A percentile compares a stretch with the other conserved stretches of the same genome.
Conservation (phyloP, 176 grass and related monocot genomes). For the Carex littledalei region DNA sequence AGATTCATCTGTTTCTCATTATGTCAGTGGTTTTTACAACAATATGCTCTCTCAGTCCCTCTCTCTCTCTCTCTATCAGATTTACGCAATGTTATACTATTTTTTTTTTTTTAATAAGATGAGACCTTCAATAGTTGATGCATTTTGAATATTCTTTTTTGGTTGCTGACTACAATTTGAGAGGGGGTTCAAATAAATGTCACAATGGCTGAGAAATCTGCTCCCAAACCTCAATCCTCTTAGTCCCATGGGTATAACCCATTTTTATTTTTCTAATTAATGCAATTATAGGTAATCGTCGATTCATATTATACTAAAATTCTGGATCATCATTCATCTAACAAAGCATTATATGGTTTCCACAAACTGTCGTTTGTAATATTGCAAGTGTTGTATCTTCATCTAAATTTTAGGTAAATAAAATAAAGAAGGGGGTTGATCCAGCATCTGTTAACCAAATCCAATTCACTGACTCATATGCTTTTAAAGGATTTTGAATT, state of each 20-base stretch:
- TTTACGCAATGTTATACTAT: neutral
- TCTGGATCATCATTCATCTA: neutral
- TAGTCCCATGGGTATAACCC: constrained; percentile 69
- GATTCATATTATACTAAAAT: neutral
- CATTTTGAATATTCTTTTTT: constrained; percentile 26
- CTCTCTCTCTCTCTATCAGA: neutral
- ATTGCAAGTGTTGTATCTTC: neutral
- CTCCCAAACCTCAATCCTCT: constrained; percentile 74
- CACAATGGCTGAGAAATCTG: constrained; percentile 91
- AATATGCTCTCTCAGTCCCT: constrained; percentile 36
- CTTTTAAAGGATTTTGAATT: constrained; percentile 82
- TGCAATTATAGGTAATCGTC: too few species aligned
- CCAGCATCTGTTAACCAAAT: constrained; percentile 67
- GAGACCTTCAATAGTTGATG: neutral
- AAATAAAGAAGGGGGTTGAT: constrained; percentile 70
- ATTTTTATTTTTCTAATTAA: too few species aligned
- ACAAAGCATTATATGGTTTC: neutral
- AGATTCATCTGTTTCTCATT: constrained; percentile 92
- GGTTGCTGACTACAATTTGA: constrained; percentile 80
- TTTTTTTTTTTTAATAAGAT: neutral
- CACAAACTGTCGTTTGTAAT: neutral
- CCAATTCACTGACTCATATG: constrained; percentile 59
- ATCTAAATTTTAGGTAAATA: constrained; percentile 45
- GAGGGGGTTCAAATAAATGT: constrained; percentile 74
- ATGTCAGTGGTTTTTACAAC: constrained; percentile 91